Evolutionary conservation across 306 rosid genomes (phyloP).

Genomic region (Cucurbita argyrosperma): DNA sequence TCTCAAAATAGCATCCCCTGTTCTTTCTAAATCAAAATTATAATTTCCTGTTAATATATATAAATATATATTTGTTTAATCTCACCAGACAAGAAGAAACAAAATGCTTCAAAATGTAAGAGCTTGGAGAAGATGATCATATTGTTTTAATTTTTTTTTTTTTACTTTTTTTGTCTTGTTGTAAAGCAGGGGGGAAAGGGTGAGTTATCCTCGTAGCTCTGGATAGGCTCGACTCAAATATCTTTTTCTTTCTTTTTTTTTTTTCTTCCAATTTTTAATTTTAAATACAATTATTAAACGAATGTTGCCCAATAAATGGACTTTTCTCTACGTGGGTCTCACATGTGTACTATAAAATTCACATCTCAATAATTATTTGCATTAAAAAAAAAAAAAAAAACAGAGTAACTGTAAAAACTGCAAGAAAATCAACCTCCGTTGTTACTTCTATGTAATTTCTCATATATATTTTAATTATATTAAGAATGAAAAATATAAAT

Average conservation of each 20-base stretch:
- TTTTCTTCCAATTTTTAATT: not conserved
- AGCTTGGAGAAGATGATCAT: not conserved
- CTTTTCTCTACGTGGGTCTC: not conserved
- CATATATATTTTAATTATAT: no score
- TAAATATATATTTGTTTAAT: not conserved
- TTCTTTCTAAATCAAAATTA: not conserved
- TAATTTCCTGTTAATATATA: not conserved
- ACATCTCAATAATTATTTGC: not conserved
- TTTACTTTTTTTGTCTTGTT: not conserved
- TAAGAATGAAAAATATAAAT: no score
- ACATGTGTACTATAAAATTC: not conserved
- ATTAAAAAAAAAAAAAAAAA: not conserved
- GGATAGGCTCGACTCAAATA: not conserved
- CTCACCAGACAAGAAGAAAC: not conserved
- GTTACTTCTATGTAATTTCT: no score
- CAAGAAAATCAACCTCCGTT: not conserved
- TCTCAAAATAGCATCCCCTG: slow-evolving; percentile 17
- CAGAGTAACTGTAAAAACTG: not conserved
- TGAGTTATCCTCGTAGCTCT: not conserved
- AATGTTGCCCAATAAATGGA: not conserved
- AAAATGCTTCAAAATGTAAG: not conserved
- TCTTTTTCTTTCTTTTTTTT: not conserved
- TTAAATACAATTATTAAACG: not conserved
- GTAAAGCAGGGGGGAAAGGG: not conserved
- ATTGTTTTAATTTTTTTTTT: not conserved